Base-by-base conservation (phyloP, 2,329 filamentous ascomycete species). In the Leptosphaerulina australis region DNA sequence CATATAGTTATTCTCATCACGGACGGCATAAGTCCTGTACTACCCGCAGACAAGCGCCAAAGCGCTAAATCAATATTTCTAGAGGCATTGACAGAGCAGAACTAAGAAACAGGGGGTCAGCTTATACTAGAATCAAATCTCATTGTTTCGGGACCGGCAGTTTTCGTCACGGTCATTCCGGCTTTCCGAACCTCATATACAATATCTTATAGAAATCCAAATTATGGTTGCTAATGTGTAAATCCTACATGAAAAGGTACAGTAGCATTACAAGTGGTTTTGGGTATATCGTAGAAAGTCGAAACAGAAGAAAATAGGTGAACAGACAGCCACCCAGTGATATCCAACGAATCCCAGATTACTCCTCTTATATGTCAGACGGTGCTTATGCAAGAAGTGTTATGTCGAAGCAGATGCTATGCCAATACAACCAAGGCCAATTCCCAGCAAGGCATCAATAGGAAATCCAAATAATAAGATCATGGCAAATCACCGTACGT, bases 401-500 rank as follows among this genome's bases (percentile, higher is more conserved):
- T 8, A 20, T 6, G 18, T 30, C 36, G 17, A 22, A 41, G 18
- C 14, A 35, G 17, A 14, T 28, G 25, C 6, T 20, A 3, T 18
- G 25, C 28, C n/a, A 20, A 29, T 36, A 29, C 7, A n/a, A 22
- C n/a, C 18, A 29, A 15, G 17, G 41, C 29, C 21, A 2, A 17
- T 28, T 22, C 14, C 25, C 36, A 36, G 24, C 15, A 36, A 22
- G n/a, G 12, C 28, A 26, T 31, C 18, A 26, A 26, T 4, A 20
- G n/a, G 7, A 31, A 37, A 24, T 9, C 12, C 5, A 34, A 37
- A 39, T 20, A 35, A 26, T 22, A 35, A 5, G 21, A 36, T 54
- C 31, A 60, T 28, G 59, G 57, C 33, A 63, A 33, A 33, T 65
- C 59, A 9, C 59, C 57, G 38, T 64, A 62, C 2, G 62, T 60